phyloP scores from a whole-genome alignment of 2,329 filamentous ascomycete genomes.

The Aspergillus uvarum region DNA sequence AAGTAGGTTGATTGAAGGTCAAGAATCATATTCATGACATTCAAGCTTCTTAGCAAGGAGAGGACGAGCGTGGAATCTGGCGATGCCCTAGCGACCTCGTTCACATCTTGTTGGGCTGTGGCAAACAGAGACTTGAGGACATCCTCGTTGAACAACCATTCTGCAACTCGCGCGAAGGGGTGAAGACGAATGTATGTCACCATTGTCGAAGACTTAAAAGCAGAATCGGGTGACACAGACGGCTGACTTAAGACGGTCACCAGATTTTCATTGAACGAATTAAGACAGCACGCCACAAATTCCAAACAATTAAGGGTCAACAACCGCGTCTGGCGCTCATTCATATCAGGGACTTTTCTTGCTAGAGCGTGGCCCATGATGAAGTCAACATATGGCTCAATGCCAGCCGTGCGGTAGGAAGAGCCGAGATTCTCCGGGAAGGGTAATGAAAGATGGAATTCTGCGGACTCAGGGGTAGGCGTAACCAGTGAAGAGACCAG shows the following conservation, averaged over 20 bases:
- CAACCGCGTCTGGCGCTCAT: constrained; percentile 68
- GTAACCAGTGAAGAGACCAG: constrained; percentile 71
- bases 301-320: constrained; percentile 78
- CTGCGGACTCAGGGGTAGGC: constrained; percentile 50
- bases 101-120: constrained; percentile 72
- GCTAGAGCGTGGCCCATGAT: constrained; percentile 76
- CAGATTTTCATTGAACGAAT: constrained; percentile 90
- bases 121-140: constrained; percentile 77
- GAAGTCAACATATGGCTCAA: constrained; percentile 92
- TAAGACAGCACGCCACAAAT: constrained; percentile 76
- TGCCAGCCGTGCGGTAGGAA: constrained; percentile 75
- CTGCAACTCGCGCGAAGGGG: constrained; percentile 92
- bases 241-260: constrained; percentile 81
- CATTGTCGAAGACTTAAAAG: constrained; percentile 72
- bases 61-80: constrained; percentile 79
- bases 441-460: constrained; percentile 71
- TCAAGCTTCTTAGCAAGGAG: constrained; percentile 74
- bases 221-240: constrained; percentile 69
- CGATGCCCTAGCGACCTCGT: constrained; percentile 68
- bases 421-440: constrained; percentile 85
- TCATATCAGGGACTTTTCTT: constrained; percentile 64
- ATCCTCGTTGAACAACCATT: constrained; percentile 95
- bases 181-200: constrained; percentile 81
- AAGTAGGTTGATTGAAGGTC: constrained; percentile 89
- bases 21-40: constrained; percentile 79